Evolutionary conservation across 768 basidiomycete genomes (phyloP).

Genomic region (Stropharia rugosoannulata): DNA sequence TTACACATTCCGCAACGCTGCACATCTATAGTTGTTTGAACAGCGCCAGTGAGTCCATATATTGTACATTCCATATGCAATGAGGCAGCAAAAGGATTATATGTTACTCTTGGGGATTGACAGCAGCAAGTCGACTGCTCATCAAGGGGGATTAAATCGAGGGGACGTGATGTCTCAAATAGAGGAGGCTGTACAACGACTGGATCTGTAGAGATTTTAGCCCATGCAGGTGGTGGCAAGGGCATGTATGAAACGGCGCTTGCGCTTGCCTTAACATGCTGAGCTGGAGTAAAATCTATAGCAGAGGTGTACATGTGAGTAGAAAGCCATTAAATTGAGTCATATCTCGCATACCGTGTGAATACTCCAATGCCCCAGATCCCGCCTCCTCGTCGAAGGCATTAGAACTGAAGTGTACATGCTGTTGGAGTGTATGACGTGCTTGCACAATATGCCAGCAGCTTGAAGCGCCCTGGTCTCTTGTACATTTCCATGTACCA

Average conservation of each 20-base stretch:
- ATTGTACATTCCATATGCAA: background rate
- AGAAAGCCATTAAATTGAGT: too few relatives aligned
- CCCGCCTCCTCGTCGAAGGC: too few relatives aligned
- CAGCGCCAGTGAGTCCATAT: background rate
- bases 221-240: background rate
- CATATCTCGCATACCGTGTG: too few relatives aligned
- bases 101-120: conserved; percentile 1
- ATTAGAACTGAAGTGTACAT: background rate
- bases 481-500: background rate
- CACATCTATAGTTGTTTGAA: background rate
- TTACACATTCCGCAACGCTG: background rate
- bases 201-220: background rate
- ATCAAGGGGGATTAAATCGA: conserved; percentile 4
- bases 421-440: background rate
- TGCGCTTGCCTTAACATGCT: too few relatives aligned
- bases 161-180: background rate
- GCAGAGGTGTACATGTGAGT: too few relatives aligned
- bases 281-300: too few relatives aligned
- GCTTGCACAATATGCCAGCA: background rate
- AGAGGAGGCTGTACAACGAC: background rate
- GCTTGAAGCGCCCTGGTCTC: background rate
- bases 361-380: too few relatives aligned
- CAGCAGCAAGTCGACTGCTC: conserved; percentile 12
- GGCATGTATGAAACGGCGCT: too few relatives aligned
- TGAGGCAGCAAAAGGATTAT: background rate